Conservation (phyloP, 345 rosid genomes). For the Moringa oleifera region DNA sequence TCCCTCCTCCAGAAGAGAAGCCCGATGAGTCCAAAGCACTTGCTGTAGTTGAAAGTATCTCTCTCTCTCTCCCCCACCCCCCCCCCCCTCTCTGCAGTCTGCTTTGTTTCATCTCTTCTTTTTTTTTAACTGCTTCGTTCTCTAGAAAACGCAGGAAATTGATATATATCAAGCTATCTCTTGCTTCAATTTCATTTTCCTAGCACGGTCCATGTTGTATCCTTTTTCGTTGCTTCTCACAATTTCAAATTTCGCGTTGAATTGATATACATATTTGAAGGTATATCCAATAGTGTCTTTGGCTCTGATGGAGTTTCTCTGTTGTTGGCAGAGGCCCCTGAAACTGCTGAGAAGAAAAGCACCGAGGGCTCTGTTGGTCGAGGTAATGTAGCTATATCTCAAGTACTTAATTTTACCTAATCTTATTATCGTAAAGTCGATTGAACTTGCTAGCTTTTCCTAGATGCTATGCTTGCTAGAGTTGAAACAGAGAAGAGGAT, state of each 20-base stretch:
- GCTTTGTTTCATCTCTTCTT: background rate
- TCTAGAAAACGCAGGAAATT: too few species aligned
- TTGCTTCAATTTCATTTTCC: too few species aligned
- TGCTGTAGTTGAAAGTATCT: constrained; percentile 28
- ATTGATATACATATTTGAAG: background rate
- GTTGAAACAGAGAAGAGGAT: constrained; percentile 71
- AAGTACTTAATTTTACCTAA: background rate
- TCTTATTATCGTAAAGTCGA: background rate
- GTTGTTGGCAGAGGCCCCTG: constrained; percentile 36
- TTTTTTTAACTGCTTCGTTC: background rate
- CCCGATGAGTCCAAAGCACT: constrained; percentile 30
- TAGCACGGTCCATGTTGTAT: background rate
- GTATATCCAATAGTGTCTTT: too few species aligned
- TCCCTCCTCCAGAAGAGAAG: constrained; percentile 28
- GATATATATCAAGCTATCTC: too few species aligned
- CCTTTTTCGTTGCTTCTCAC: background rate
- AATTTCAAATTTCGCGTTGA: background rate
- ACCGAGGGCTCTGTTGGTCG: constrained; percentile 43
- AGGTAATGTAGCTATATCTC: constrained; percentile 27
- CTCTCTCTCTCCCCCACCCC: background rate
- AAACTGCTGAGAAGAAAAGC: constrained; percentile 30
- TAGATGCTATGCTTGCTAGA: constrained; percentile 73
- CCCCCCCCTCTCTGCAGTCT: too few species aligned
- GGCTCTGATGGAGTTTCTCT: background rate
- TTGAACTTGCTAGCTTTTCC: background rate